Base-by-base conservation (phyloP, 2,329 filamentous ascomycete genomes). In the Aureobasidium lini region DNA sequence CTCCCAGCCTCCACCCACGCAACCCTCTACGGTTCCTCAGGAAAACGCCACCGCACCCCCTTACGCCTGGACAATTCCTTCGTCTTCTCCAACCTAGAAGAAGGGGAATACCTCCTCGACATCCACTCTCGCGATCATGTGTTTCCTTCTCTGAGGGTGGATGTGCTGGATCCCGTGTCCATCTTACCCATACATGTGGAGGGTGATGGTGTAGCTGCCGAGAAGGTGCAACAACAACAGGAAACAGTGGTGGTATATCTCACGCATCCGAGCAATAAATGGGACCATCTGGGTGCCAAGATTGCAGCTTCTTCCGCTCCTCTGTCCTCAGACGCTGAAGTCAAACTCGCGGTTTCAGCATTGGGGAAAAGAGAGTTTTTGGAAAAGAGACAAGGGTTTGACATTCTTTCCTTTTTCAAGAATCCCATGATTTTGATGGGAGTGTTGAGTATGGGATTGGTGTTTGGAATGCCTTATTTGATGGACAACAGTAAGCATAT, bases 401-500 rank as follows among this genome's bases (percentile, higher is more conserved):
- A 65, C 49, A 28, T 92, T n/a, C 69, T 96, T 60, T 84, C 83
- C 61, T 85, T 96, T 59, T 79, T 96, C 67, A 94, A 94, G 79
- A 96, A 90, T 71, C 94, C 94, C 3, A 97, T 97, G 91, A 96
- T 97, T 64, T 81, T 99, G 62, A 87, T 99, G 78, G 91, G 88
- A 4, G 75, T 95, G 36, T 85, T 94, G 40, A 90, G 87, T 62
- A 84, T 96, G 78, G 86, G 77, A 5, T 78, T 96, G 65, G 91
- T 96, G 63, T 81, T 97, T 67, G 92, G 92, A 65, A 90, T 97
- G 88, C 94, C 94, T 13, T 94, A 96, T 74, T 74, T 99, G 59
- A 85, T 97, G 77, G 92, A 97, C 54, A 96, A 94, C 71, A 96
- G 92, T 96, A n/a, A n/a, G n/a, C n/a, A n/a, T n/a, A n/a, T n/a